Percentiles rank a stretch among this genome's conserved stretches.
Evolutionary conservation across 2,329 filamentous ascomycete species (phyloP).

Genomic region (Metarhizium guizhouense): DNA sequence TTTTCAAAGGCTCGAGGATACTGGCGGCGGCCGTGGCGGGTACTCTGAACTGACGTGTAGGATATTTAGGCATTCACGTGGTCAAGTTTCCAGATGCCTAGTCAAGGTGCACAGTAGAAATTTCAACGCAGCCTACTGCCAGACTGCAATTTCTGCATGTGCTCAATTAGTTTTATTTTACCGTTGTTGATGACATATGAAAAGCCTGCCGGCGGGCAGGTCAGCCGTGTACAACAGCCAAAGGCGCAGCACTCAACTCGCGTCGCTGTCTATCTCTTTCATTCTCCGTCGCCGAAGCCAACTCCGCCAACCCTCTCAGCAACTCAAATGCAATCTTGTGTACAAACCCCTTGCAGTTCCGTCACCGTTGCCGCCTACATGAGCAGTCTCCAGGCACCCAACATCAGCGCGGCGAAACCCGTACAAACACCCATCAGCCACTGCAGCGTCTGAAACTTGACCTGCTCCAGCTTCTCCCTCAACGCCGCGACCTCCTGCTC

Average conservation of each 20-base stretch:
- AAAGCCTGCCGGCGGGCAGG: background rate
- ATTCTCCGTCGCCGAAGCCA: background rate
- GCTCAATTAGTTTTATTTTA: background rate
- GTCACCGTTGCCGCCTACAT: slow-evolving; percentile 34
- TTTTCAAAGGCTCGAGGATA: too few relatives aligned
- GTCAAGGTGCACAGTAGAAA: background rate
- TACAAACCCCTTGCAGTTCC: background rate
- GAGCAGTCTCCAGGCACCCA: slow-evolving; percentile 62
- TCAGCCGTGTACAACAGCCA: background rate
- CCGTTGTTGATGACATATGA: background rate
- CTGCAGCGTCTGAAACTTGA: slow-evolving; percentile 96
- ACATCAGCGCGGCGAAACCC: slow-evolving; percentile 55
- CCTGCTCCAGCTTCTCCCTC: slow-evolving; percentile 85
- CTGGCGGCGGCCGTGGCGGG: too few relatives aligned
- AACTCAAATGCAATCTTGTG: background rate
- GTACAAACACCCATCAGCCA: slow-evolving; percentile 88
- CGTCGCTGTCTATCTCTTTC: background rate
- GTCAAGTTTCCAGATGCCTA: too few relatives aligned
- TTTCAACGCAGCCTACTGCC: background rate
- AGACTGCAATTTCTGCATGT: background rate
- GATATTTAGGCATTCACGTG: too few relatives aligned
- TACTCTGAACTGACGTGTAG: too few relatives aligned
- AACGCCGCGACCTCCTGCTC: slow-evolving; percentile 93
- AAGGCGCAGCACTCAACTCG: background rate
- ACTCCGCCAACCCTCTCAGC: background rate